Evolutionary conservation across 352 stramenopile species (phyloP), one percentile per base, ranked within the genome.

Genomic region (Globisporangium carolinianum): DNA sequence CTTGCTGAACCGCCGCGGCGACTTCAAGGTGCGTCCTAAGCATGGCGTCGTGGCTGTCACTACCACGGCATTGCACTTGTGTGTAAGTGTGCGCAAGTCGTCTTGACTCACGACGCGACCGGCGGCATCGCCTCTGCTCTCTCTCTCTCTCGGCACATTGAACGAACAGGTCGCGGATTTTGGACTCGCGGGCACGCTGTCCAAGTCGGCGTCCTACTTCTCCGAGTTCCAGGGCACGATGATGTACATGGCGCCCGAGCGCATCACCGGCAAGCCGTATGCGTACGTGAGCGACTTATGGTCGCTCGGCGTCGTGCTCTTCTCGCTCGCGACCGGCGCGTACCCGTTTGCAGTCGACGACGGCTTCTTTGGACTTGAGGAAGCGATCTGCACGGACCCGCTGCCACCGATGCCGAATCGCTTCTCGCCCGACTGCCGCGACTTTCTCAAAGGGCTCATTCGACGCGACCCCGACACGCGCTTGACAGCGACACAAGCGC

Each of bases 171-270:
- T 93, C 8, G 79, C 76, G 2, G 85, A 93, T 61, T 94, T 94
- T 60, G 88, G 88, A 0, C 70, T 97, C 17, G 81, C 86, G 0
- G 77, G 68, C 0, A 91, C 80, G 9, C 58, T 94, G 32, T 76
- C 79, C 17, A 90, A 90, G 58, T 91, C 78, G 14, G 71, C 75
- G 37, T 88, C 83, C 1, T 90, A 86, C 37, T 91, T 89, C 61
- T 93, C 83, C 37, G 79, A 91, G 47, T 95, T 95, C 47, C 76
- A 90, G 57, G 93, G 91, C 46, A 98, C 93, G 1, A 83, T 98
- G 66, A 96, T 95, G 71, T 98, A 98, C 76, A 98, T 98, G 94
- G 83, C 88, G 0, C 94, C 94, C 0, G 92, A 98, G 63, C 77
- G 94, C 4, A 96, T 98, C 43, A 79, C 82, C 3, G 89, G 89